A percentile compares a stretch with the other conserved stretches of the same genome.
Evolutionary conservation across 2,329 filamentous ascomycete species (phyloP).

Genomic region (Exophiala xenobiotica): DNA sequence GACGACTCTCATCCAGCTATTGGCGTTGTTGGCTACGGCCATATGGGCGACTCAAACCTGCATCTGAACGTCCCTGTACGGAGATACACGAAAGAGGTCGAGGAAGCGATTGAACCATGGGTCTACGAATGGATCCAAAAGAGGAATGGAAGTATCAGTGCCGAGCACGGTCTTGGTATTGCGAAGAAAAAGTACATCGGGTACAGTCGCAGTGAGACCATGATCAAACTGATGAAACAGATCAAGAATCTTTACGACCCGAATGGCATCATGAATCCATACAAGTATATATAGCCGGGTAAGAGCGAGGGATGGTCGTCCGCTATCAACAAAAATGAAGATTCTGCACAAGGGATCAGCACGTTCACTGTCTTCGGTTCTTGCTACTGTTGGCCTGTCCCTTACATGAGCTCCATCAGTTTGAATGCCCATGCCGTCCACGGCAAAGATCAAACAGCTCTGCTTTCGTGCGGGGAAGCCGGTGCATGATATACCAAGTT

Average conservation of each 20-base stretch:
- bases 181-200: conserved; percentile 95
- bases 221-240: conserved; percentile 89
- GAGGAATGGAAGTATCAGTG: conserved; percentile 88
- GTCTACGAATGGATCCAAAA: conserved; percentile 96
- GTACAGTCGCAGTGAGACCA: conserved; percentile 85
- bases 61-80: conserved; percentile 87
- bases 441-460: too few relatives aligned
- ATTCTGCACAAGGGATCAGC: too few relatives aligned
- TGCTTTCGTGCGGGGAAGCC: too few relatives aligned
- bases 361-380: too few relatives aligned
- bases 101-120: conserved; percentile 85
- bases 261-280: conserved; percentile 98
- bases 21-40: conserved; percentile 91
- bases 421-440: too few relatives aligned
- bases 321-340: not conserved
- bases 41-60: conserved; percentile 96
- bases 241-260: conserved; percentile 94
- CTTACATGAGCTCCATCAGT: too few relatives aligned
- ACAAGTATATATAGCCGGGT: conserved; percentile 74
- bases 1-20: conserved; percentile 75
- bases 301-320: not conserved
- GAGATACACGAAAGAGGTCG: conserved; percentile 81
- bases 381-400: too few relatives aligned
- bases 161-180: conserved; percentile 89
- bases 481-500: too few relatives aligned